These are phyloP conservation scores for Plasmodium berghei DNA, from an alignment of 169 alveolate genomes.

Conservation along the genomic window DNA sequence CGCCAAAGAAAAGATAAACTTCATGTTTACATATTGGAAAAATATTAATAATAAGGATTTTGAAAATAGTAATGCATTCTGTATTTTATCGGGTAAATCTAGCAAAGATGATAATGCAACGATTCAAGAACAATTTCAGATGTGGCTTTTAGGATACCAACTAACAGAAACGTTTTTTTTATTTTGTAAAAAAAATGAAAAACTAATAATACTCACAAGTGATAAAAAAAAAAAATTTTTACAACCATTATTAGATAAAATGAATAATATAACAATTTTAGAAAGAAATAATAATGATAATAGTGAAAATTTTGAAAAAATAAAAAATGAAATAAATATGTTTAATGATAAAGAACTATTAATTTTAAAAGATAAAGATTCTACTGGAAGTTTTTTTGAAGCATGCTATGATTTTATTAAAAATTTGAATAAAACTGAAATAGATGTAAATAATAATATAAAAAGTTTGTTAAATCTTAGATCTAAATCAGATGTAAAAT, in stretches of 20 bases:
- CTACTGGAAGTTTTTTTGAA: conserved; percentile 63
- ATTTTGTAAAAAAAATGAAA: conserved; percentile 82
- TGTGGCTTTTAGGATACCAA: conserved; percentile 93
- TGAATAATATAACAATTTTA: conserved; percentile 18
- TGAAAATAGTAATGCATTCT: conserved; percentile 13
- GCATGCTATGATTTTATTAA: conserved; percentile 42
- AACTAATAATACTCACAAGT: conserved; percentile 87
- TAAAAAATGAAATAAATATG: conserved; percentile 14
- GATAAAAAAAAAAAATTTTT: conserved; percentile 86
- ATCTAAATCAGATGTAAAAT: conserved; percentile 58
- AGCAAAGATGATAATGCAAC: conserved; percentile 72
- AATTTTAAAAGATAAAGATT: conserved; percentile 58
- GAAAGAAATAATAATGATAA: conserved; percentile 45
- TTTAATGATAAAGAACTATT: conserved; percentile 14
- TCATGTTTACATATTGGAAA: conserved; percentile 60
- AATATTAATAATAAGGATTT: conserved; percentile 12
- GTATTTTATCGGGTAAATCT: conserved; percentile 60
- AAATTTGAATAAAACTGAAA: conserved; percentile 15
- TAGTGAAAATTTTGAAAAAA: conserved; percentile 28
- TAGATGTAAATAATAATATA: conserved; percentile 31
- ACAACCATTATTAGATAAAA: conserved; percentile 43
- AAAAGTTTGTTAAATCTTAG: conserved; percentile 41
- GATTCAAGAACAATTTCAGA: conserved; percentile 77
- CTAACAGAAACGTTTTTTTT: conserved; percentile 91
- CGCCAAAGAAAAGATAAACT: conserved; percentile 38